phyloP scores from a whole-genome alignment of 1,139 yeast species.

The Blastobotrys buckinghamii region DNA sequence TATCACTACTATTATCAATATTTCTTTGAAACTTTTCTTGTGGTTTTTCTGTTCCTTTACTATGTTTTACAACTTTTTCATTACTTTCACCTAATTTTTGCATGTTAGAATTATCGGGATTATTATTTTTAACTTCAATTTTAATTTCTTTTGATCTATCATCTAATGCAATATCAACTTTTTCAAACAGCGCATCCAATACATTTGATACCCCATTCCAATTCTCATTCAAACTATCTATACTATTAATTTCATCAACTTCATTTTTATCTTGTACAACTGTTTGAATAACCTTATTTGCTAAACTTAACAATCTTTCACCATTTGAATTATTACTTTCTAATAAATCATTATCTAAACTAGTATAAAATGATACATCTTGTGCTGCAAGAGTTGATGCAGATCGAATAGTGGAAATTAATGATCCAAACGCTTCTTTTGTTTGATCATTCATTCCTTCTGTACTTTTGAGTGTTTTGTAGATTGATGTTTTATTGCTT shows the following conservation, averaged over 20 bases:
- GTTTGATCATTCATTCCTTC: conserved; percentile 2
- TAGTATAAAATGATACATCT: conserved; percentile 68
- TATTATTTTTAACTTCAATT: conserved; percentile 13
- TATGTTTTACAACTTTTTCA: conserved; percentile 24
- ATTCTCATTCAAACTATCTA: conserved; percentile 42
- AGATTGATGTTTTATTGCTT: background rate
- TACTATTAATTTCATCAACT: conserved; percentile 31
- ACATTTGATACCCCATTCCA: conserved; percentile 63
- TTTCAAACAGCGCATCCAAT: conserved; percentile 70
- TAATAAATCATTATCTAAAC: conserved; percentile 53
- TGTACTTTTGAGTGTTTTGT: too few species aligned
- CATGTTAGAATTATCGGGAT: conserved; percentile 40
- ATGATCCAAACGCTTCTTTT: conserved; percentile 21
- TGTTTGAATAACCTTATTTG: conserved; percentile 48
- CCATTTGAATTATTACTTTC: conserved; percentile 42
- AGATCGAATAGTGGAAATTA: conserved; percentile 49
- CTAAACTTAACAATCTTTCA: conserved; percentile 42
- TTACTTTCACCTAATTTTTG: conserved; percentile 38
- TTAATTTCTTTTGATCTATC: conserved; percentile 18
- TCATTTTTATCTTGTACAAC: conserved; percentile 35
- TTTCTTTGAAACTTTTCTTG: conserved; percentile 54
- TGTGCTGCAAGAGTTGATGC: conserved; percentile 71
- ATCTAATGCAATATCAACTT: conserved; percentile 62
- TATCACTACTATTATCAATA: conserved; percentile 61
- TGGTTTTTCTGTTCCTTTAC: conserved; percentile 57